Evolutionary conservation across 352 stramenopile genomes (phyloP).

Genomic region (Phytophthora agathidicida): DNA sequence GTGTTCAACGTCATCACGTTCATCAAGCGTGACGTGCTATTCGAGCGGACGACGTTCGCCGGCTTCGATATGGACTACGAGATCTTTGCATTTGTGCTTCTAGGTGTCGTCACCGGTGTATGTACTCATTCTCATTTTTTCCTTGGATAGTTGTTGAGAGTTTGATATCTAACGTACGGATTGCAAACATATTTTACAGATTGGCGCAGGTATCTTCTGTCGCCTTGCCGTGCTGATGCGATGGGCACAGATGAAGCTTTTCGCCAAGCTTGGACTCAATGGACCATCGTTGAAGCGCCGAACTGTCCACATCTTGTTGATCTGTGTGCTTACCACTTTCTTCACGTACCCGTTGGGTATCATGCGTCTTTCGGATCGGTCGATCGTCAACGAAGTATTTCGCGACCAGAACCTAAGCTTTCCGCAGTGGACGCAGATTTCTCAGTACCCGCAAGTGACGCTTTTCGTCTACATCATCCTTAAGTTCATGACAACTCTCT

Average conservation of each 20-base stretch:
- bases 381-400: conserved; percentile 85
- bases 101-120: conserved; percentile 79
- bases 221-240: conserved; percentile 57
- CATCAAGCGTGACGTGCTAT: conserved; percentile 79
- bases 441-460: conserved; percentile 69
- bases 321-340: conserved; percentile 59
- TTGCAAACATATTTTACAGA: conserved; percentile 31
- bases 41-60: conserved; percentile 78
- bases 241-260: conserved; percentile 62
- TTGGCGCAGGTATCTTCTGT: conserved; percentile 76
- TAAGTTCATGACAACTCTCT: conserved; percentile 79
- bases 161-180: background rate
- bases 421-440: conserved; percentile 70
- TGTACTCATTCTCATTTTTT: no score
- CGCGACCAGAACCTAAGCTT: conserved; percentile 70
- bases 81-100: conserved; percentile 75
- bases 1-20: conserved; percentile 85
- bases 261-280: conserved; percentile 56
- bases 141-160: background rate
- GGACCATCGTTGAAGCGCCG: conserved; percentile 63
- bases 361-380: conserved; percentile 77
- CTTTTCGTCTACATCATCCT: conserved; percentile 82
- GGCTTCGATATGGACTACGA: conserved; percentile 88
- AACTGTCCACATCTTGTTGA: conserved; percentile 65
- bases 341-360: conserved; percentile 80